phyloP scores from a whole-genome alignment of 2,329 filamentous ascomycete species.

The Grosmannia penicillata region DNA sequence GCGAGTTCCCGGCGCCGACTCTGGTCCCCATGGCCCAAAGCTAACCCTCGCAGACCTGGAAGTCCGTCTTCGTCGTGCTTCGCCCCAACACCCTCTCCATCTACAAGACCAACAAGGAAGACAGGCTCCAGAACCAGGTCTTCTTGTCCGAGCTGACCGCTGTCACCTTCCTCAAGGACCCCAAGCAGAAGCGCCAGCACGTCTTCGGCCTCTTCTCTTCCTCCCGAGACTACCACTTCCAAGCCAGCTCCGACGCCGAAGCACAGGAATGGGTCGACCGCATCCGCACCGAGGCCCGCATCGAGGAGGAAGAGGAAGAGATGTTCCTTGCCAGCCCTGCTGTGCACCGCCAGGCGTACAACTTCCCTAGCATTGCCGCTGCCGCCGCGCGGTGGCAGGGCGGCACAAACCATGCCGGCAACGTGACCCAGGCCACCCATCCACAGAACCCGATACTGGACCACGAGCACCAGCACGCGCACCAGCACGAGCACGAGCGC shows the following conservation, averaged over 20 bases:
- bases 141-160: slow-evolving; percentile 82
- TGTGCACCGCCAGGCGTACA: slow-evolving; percentile 31
- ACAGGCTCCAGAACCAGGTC: slow-evolving; percentile 77
- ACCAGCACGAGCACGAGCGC: slow-evolving; percentile 22
- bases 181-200: slow-evolving; percentile 72
- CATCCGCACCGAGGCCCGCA: slow-evolving; percentile 65
- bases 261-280: slow-evolving; percentile 75
- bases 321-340: slow-evolving; percentile 58
- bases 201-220: slow-evolving; percentile 90
- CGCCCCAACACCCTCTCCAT: slow-evolving; percentile 81
- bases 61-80: slow-evolving; percentile 74
- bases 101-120: slow-evolving; percentile 85
- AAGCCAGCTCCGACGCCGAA: slow-evolving; percentile 58
- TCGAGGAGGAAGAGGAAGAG: slow-evolving; percentile 80
- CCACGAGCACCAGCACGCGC: not conserved
- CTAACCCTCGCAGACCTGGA: slow-evolving; percentile 55
- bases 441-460: not conserved
- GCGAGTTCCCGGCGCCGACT: slow-evolving; percentile 24
- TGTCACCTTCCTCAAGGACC: slow-evolving; percentile 74
- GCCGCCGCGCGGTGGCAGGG: too few species aligned
- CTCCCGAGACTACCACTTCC: slow-evolving; percentile 80
- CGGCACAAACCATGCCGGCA: too few species aligned
- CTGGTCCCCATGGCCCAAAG: slow-evolving; percentile 1
- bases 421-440: too few species aligned
- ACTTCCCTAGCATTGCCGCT: slow-evolving; percentile 8